Conservation (phyloP, 2,329 filamentous ascomycete genomes). For the Cladobotryum mycophilum region DNA sequence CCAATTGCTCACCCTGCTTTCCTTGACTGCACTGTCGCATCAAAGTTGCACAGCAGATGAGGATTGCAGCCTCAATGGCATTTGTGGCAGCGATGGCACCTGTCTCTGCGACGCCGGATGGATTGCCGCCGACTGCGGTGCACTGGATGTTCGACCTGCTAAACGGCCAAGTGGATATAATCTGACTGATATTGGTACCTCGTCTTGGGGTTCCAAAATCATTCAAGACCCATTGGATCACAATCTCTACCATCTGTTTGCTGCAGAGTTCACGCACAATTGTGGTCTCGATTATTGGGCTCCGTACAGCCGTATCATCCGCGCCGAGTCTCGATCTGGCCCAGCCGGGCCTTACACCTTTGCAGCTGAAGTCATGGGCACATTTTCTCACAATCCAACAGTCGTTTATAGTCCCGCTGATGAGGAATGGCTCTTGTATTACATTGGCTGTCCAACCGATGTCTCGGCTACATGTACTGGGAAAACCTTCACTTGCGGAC, state of each 20-base stretch:
- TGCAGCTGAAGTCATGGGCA: conserved; percentile 31
- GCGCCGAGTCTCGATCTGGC: conserved; percentile 38
- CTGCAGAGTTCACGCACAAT: conserved; percentile 38
- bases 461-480: conserved; percentile 9
- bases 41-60: conserved; percentile 19
- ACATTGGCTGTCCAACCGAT: conserved; percentile 29
- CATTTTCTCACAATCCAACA: conserved; percentile 42
- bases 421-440: conserved; percentile 37
- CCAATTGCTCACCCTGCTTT: too few relatives aligned
- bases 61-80: conserved; percentile 26
- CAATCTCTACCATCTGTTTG: conserved; percentile 38
- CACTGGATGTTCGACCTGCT: conserved; percentile 38
- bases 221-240: conserved; percentile 34
- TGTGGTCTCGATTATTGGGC: conserved; percentile 43
- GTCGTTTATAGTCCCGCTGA: conserved; percentile 39
- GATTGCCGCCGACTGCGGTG: conserved; percentile 36
- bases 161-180: conserved; percentile 39
- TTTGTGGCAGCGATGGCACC: conserved; percentile 13
- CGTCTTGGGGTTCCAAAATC: conserved; percentile 43
- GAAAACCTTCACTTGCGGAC: conserved; percentile 15
- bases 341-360: conserved; percentile 40
- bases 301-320: conserved; percentile 38
- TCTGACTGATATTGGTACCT: conserved; percentile 34
- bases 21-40: not conserved
- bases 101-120: conserved; percentile 37